Percentiles rank a stretch among this genome's conserved stretches.
These are phyloP conservation scores for Pichia sp. DNA, from an alignment of 1,139 yeast species.

Conservation along the genomic window DNA sequence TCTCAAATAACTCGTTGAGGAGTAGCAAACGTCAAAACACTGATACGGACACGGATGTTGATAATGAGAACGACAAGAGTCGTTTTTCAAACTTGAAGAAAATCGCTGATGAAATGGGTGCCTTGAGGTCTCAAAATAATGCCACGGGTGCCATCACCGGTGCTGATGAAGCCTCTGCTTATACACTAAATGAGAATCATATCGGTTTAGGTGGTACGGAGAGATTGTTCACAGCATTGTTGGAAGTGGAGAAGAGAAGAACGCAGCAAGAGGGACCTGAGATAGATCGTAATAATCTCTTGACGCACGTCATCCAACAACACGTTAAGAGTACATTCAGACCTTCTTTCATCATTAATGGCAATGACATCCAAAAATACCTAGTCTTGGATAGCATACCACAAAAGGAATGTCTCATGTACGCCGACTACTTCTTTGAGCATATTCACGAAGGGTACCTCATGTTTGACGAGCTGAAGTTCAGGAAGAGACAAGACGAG, in stretches of 20 bases:
- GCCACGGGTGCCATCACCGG: too few species aligned
- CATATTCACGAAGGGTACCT: slow-evolving; percentile 30
- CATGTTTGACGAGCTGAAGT: slow-evolving; percentile 27
- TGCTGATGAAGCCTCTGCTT: too few species aligned
- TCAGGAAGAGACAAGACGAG: slow-evolving; percentile 21
- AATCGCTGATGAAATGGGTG: slow-evolving; percentile 1
- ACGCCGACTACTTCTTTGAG: slow-evolving; percentile 29
- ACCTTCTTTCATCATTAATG: slow-evolving; percentile 7
- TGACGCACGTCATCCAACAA: slow-evolving; percentile 4
- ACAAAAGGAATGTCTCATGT: slow-evolving; percentile 24
- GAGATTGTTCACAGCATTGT: slow-evolving; percentile 27
- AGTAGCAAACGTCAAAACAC: too few species aligned
- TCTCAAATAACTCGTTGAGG: too few species aligned
- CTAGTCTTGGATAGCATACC: slow-evolving; percentile 22
- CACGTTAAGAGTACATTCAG: background rate
- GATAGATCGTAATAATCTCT: slow-evolving; percentile 4
- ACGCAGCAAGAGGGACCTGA: slow-evolving; percentile 15
- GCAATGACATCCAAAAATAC: slow-evolving; percentile 18
- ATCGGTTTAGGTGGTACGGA: slow-evolving; percentile 25
- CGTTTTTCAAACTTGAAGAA: background rate
- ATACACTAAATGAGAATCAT: slow-evolving; percentile 1
- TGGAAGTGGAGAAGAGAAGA: slow-evolving; percentile 27
- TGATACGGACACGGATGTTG: too few species aligned
- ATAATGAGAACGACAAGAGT: too few species aligned
- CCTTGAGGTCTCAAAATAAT: too few species aligned